phyloP scores from a whole-genome alignment of 176 grass and related monocot species.

The Canna indica region DNA sequence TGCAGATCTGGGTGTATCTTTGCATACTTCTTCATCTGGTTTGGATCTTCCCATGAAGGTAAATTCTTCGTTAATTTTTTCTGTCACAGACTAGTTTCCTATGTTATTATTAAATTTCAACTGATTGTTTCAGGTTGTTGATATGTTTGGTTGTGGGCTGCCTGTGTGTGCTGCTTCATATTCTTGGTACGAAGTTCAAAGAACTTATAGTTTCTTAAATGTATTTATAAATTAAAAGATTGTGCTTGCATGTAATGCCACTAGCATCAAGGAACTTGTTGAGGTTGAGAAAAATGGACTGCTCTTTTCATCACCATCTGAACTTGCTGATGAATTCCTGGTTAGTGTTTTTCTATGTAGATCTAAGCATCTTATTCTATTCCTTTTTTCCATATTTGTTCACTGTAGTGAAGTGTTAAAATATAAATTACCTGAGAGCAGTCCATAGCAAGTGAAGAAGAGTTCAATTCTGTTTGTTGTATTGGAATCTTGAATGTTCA shows the following conservation, averaged over 20 bases:
- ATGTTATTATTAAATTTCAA: background rate
- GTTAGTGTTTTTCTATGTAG: constrained; percentile 22
- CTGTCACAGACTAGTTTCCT: background rate
- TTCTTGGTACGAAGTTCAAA: constrained; percentile 56
- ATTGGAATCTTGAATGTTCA: background rate
- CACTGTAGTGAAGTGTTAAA: background rate
- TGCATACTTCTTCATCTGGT: constrained; percentile 92
- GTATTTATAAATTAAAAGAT: constrained; percentile 1
- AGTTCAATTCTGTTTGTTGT: background rate
- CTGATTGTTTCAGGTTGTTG: constrained; percentile 58
- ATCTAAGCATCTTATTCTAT: background rate
- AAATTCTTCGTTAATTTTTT: constrained; percentile 6
- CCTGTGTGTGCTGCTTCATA: constrained; percentile 96
- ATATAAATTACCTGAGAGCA: background rate
- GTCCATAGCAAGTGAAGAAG: background rate
- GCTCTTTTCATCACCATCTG: constrained; percentile 80
- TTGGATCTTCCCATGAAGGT: constrained; percentile 97
- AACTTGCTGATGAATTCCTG: constrained; percentile 97
- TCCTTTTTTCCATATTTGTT: background rate
- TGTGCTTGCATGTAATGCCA: constrained; percentile 18
- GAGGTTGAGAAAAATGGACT: constrained; percentile 79
- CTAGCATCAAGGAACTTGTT: constrained; percentile 91
- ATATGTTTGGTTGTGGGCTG: constrained; percentile 99
- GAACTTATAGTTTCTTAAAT: constrained; percentile 9
- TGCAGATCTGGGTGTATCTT: constrained; percentile 78